Evolutionary conservation across 495 filamentous ascomycete species (phyloP).

Genomic region (Endocarpon pusillum): DNA sequence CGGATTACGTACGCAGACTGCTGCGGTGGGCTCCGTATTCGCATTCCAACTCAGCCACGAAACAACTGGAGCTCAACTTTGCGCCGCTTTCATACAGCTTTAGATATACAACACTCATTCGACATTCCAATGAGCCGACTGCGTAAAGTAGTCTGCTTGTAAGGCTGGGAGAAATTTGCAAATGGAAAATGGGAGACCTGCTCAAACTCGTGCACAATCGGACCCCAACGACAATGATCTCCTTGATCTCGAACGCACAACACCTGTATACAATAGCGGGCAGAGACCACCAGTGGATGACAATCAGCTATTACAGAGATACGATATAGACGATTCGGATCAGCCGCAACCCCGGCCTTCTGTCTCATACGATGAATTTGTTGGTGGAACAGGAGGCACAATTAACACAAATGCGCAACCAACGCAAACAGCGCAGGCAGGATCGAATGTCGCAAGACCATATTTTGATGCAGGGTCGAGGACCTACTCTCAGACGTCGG

Average conservation of each 20-base stretch:
- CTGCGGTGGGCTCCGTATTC: too few relatives aligned
- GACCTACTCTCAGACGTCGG: slow-evolving; percentile 73
- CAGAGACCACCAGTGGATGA: slow-evolving; percentile 58
- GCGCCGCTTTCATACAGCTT: too few relatives aligned
- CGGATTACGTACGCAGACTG: too few relatives aligned
- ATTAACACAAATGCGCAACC: too few relatives aligned
- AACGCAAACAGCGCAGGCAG: too few relatives aligned
- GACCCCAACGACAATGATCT: slow-evolving; percentile 45
- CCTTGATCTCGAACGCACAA: slow-evolving; percentile 55
- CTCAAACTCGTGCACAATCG: slow-evolving; percentile 39
- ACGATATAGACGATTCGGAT: slow-evolving; percentile 48
- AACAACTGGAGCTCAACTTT: too few relatives aligned
- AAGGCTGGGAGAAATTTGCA: too few relatives aligned
- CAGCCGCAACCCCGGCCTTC: slow-evolving; percentile 54
- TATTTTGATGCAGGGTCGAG: slow-evolving; percentile 34
- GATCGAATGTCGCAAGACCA: slow-evolving; percentile 18
- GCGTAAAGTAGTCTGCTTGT: too few relatives aligned
- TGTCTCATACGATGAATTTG: slow-evolving; percentile 86
- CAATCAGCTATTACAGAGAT: slow-evolving; percentile 54
- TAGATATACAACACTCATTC: too few relatives aligned
- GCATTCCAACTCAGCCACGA: too few relatives aligned
- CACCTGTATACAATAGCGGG: slow-evolving; percentile 53
- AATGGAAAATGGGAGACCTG: slow-evolving; percentile 47
- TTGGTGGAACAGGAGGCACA: slow-evolving; percentile 56
- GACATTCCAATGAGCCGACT: too few relatives aligned